Conservation (phyloP, 2,329 filamentous ascomycete genomes). For the Fusarium globosum region DNA sequence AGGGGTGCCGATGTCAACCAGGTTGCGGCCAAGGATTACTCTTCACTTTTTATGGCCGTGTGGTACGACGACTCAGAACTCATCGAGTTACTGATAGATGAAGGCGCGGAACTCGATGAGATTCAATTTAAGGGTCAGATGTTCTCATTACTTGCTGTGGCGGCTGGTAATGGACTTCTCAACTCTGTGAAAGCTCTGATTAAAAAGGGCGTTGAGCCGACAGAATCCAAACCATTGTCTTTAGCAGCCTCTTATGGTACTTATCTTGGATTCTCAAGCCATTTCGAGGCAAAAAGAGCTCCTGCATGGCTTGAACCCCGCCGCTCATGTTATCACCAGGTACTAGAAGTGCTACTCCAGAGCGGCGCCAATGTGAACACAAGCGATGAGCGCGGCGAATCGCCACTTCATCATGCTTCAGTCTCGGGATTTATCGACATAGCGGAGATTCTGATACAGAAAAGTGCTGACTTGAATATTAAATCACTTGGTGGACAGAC, state of each 20-base stretch:
- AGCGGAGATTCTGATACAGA: neutral
- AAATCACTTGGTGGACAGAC: rapidly evolving
- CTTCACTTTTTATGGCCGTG: rapidly evolving
- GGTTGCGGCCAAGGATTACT: rapidly evolving
- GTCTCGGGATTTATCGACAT: rapidly evolving
- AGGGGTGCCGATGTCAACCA: neutral
- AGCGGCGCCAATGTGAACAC: neutral
- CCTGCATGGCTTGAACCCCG: too few species aligned
- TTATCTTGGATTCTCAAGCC: rapidly evolving
- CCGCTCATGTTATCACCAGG: rapidly evolving
- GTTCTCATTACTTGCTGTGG: neutral
- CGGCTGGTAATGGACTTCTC: rapidly evolving
- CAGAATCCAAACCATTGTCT: rapidly evolving
- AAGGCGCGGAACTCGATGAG: rapidly evolving
- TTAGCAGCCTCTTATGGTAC: rapidly evolving
- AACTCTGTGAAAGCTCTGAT: rapidly evolving
- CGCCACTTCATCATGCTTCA: rapidly evolving
- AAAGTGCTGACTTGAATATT: rapidly evolving
- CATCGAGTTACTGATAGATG: neutral
- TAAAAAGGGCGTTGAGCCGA: rapidly evolving
- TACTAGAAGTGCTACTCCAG: rapidly evolving
- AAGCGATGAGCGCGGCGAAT: rapidly evolving
- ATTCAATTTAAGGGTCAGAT: rapidly evolving
- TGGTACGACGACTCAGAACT: rapidly evolving
- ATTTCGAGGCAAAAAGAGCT: too few species aligned